A percentile compares a stretch with the other conserved stretches of the same genome.
phyloP scores from a whole-genome alignment of 2,329 filamentous ascomycete species.

The Magnaporthiopsis incrustans region DNA sequence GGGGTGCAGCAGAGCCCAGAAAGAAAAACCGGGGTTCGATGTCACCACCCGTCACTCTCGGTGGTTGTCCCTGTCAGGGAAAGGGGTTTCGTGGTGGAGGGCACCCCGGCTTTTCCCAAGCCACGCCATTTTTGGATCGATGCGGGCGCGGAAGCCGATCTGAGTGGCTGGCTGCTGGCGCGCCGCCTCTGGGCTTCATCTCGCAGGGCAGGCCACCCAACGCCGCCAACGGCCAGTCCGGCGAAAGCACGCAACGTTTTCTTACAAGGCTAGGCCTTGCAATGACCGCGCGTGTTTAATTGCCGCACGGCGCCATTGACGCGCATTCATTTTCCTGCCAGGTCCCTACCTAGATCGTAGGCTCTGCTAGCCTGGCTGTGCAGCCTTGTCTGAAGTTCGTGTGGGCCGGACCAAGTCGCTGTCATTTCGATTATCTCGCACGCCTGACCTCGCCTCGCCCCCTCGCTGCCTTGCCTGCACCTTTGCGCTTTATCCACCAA shows the following conservation, averaged over 20 bases:
- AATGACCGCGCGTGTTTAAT: neutral
- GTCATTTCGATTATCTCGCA: neutral
- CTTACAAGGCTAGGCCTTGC: too few species aligned
- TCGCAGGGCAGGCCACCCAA: neutral
- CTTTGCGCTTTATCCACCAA: neutral
- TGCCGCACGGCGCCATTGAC: neutral
- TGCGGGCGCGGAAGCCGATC: neutral
- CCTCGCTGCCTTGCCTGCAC: neutral
- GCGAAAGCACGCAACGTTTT: too few species aligned
- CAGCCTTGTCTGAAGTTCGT: neutral
- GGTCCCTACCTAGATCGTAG: neutral
- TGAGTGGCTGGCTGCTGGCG: slow-evolving; percentile 2
- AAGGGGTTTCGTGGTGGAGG: neutral
- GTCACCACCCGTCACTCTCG: slow-evolving; percentile 1
- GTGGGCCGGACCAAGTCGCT: neutral
- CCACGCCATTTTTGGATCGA: neutral
- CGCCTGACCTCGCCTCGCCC: neutral
- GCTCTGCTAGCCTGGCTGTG: neutral
- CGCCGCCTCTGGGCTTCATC: slow-evolving; percentile 1
- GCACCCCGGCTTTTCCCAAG: neutral
- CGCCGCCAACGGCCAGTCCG: neutral
- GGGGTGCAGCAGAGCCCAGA: slow-evolving; percentile 4
- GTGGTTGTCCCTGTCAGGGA: slow-evolving; percentile 1
- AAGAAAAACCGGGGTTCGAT: slow-evolving; percentile 5
- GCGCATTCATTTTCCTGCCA: neutral